These are phyloP conservation scores for Symmetrospora coprosmae DNA, from an alignment of 768 basidiomycete genomes.

Conservation along the genomic window DNA sequence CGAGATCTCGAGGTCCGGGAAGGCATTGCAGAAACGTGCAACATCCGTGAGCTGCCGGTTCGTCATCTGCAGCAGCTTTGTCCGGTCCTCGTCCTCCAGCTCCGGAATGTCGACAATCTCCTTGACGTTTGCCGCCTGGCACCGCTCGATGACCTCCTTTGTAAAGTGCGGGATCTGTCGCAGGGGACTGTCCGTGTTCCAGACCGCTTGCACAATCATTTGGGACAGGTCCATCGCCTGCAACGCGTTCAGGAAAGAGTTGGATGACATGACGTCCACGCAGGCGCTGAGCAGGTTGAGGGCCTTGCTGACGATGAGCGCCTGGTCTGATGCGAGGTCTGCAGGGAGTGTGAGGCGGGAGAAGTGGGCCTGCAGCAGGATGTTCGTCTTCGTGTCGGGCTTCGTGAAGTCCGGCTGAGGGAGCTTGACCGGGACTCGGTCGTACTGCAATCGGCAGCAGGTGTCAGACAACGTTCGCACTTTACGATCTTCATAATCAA, in stretches of 20 bases:
- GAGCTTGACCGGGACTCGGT: slow-evolving; percentile 91
- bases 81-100: slow-evolving; percentile 83
- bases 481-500: neutral
- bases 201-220: slow-evolving; percentile 96
- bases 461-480: no score
- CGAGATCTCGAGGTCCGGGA: slow-evolving; percentile 65
- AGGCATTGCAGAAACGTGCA: slow-evolving; percentile 88
- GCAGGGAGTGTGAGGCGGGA: slow-evolving; percentile 80
- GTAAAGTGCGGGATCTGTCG: slow-evolving; percentile 97
- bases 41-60: slow-evolving; percentile 81
- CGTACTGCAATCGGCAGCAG: slow-evolving; percentile 47
- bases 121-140: slow-evolving; percentile 64
- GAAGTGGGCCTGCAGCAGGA: slow-evolving; percentile 92
- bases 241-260: slow-evolving; percentile 82
- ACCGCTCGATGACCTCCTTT: slow-evolving; percentile 69
- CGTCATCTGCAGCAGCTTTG: slow-evolving; percentile 67
- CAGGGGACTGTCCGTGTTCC: slow-evolving; percentile 90
- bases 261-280: slow-evolving; percentile 72
- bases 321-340: slow-evolving; percentile 84
- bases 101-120: slow-evolving; percentile 98
- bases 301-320: slow-evolving; percentile 72
- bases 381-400: slow-evolving; percentile 95
- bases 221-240: slow-evolving; percentile 96
- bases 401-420: slow-evolving; percentile 65
- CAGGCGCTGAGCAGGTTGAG: slow-evolving; percentile 44